Base-by-base conservation (phyloP, 208 protist genomes). In the Angomonas ambiguus region DNA sequence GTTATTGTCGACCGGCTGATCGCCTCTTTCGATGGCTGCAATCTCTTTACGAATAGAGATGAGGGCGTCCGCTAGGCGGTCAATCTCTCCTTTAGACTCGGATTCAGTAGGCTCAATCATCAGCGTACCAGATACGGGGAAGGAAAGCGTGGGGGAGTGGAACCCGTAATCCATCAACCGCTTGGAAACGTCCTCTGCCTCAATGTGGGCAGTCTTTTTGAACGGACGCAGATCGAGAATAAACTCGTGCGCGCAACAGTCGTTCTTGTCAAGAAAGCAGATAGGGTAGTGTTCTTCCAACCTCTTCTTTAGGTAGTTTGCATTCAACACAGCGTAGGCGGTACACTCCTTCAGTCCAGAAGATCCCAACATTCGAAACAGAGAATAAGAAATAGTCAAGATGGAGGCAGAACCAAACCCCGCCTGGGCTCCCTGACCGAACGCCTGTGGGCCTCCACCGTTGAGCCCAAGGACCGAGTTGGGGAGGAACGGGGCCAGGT, bases 51-150 rank as follows among this genome's bases (percentile, higher is more conserved):
- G 84, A 69, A 99, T 99, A 5, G 69, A 85, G 61, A 99, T 97
- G 41, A 99, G 69, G 25, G 98, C 97, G 56, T 99, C 97, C 28
- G 80, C 85, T 42, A 98, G 89, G 53, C 98, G 80, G 76, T 99
- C 97, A 53, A 99, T 73, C 67, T 98, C 97, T 11, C 33, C 48
- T 71, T 97, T 97, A 10, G 91, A 90, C 85, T 99, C 98, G 32
- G 80, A 93, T 76, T 99, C 98, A 0, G 98, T 99, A 4, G 98
- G 98, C 86, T 99, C 98, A 73, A 99, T 92, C 97, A 99, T 98
- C 22, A 99, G 86, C 1, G 98, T 98, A 51, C 90, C 91, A 18
- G 70, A 64, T 8, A 96, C 70, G 6, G 91, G 93, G 70, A 97
- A 98, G 11, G 91, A 88, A 82, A 99, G 96, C 6, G 98, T 99